A percentile compares a stretch with the other conserved stretches of the same genome.
phyloP scores from a whole-genome alignment of 306 rosid species.

The Macrotyloma uniflorum region DNA sequence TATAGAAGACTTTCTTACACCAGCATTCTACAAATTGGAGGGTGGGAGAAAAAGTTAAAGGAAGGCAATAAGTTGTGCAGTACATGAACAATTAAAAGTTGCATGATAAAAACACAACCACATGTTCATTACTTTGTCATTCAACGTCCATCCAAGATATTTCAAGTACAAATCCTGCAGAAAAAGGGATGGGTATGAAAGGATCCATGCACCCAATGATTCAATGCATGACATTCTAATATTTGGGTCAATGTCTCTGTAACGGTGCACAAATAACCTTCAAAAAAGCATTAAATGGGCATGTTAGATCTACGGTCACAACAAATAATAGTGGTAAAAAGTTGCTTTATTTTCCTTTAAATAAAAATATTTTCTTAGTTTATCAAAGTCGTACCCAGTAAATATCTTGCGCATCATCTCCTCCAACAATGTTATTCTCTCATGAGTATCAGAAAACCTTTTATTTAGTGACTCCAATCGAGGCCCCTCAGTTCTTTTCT shows the following conservation, averaged over 20 bases:
- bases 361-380: conserved; percentile 31
- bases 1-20: conserved; percentile 89
- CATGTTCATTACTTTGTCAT: conserved; percentile 78
- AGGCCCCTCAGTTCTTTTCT: conserved; percentile 87
- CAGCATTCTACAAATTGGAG: conserved; percentile 67
- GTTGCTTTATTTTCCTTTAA: conserved; percentile 2
- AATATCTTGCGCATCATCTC: conserved; percentile 99
- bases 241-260: conserved; percentile 90
- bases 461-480: conserved; percentile 87
- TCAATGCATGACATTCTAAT: conserved; percentile 92
- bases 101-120: conserved; percentile 26
- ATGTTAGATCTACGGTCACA: conserved; percentile 40
- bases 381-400: conserved; percentile 75
- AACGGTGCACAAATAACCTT: conserved; percentile 98
- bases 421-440: conserved; percentile 78
- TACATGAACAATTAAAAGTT: conserved; percentile 27
- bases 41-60: conserved; percentile 10
- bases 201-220: conserved; percentile 90
- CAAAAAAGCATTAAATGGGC: conserved; percentile 43
- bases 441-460: conserved; percentile 85
- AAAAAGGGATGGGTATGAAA: conserved; percentile 92
- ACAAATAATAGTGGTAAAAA: conserved; percentile 24
- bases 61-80: conserved; percentile 28
- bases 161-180: conserved; percentile 94
- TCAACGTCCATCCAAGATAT: conserved; percentile 96